Evolutionary conservation across 129 eudicot genomes (phyloP).

Genomic region (Mikania micrantha): DNA sequence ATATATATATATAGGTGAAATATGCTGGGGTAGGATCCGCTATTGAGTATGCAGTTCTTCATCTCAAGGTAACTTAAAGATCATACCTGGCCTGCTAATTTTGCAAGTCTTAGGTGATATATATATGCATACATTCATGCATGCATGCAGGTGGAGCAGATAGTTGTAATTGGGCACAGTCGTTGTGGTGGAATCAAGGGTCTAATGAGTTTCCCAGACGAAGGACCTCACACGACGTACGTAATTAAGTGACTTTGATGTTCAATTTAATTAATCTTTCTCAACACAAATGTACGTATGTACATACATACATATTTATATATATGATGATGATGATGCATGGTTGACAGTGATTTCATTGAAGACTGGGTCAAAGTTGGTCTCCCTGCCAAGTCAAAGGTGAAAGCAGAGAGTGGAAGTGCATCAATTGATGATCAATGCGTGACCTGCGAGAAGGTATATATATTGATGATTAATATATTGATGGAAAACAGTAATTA

Average conservation of each 20-base stretch:
- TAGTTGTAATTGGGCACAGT: conserved; percentile 94
- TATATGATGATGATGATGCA: not conserved
- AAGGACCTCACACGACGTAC: conserved; percentile 65
- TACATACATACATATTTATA: not conserved
- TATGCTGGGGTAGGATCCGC: conserved; percentile 91
- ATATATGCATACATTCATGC: no score
- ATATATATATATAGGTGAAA: no score
- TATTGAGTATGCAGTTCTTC: conserved; percentile 92
- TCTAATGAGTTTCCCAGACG: conserved; percentile 80
- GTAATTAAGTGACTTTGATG: conserved; percentile 25
- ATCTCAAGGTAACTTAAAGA: conserved; percentile 71
- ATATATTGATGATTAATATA: no score
- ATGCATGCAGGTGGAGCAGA: conserved; percentile 81
- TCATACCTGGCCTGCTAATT: no score
- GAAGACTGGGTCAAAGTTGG: conserved; percentile 86
- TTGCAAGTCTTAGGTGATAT: not conserved
- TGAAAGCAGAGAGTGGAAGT: conserved; percentile 34
- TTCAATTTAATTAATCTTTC: no score
- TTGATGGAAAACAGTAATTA: no score
- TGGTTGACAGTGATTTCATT: conserved; percentile 66
- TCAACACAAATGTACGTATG: no score
- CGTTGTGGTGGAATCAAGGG: conserved; percentile 98
- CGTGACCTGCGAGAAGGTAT: conserved; percentile 63
- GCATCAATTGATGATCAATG: conserved; percentile 55
- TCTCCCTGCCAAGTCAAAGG: conserved; percentile 78